Evolutionary conservation across 495 filamentous ascomycete species (phyloP).

Genomic region (Trichoderma asperelloides): DNA sequence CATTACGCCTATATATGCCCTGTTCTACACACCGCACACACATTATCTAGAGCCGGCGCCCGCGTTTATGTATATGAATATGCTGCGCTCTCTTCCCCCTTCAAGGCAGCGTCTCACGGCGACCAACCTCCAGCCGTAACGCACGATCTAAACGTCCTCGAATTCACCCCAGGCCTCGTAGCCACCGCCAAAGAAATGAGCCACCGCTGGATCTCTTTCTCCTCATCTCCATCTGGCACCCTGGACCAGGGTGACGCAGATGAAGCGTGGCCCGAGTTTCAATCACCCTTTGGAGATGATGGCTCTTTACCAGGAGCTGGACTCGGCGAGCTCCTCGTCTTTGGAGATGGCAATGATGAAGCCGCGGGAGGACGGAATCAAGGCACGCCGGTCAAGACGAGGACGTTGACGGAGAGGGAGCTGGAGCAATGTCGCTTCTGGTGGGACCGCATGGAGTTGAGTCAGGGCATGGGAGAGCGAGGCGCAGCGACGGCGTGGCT

Average conservation of each 20-base stretch:
- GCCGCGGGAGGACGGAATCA: slow-evolving; percentile 30
- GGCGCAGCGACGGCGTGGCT: not conserved
- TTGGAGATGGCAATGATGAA: slow-evolving; percentile 58
- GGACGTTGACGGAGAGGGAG: slow-evolving; percentile 33
- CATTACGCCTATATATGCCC: slow-evolving; percentile 62
- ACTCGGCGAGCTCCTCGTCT: slow-evolving; percentile 37
- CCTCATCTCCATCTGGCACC: slow-evolving; percentile 25
- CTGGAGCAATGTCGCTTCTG: slow-evolving; percentile 48
- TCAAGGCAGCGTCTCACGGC: slow-evolving; percentile 49
- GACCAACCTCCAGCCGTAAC: slow-evolving; percentile 51
- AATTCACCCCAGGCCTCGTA: slow-evolving; percentile 32
- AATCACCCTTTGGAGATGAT: slow-evolving; percentile 15
- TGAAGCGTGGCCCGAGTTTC: slow-evolving; percentile 25
- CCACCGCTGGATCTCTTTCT: slow-evolving; percentile 49
- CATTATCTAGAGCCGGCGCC: slow-evolving; percentile 28
- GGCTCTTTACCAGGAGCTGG: not conserved
- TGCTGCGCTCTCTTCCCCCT: slow-evolving; percentile 38
- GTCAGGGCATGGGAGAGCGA: slow-evolving; percentile 31
- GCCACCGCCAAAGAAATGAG: slow-evolving; percentile 45
- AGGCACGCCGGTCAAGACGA: slow-evolving; percentile 37
- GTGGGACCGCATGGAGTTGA: slow-evolving; percentile 36
- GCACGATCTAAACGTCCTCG: slow-evolving; percentile 36
- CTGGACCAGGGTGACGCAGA: slow-evolving; percentile 37
- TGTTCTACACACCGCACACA: slow-evolving; percentile 51
- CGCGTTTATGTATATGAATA: slow-evolving; percentile 53